These are phyloP conservation scores for Pyrenopolyporus hunteri DNA, from an alignment of 495 filamentous ascomycete species.

Conservation along the genomic window DNA sequence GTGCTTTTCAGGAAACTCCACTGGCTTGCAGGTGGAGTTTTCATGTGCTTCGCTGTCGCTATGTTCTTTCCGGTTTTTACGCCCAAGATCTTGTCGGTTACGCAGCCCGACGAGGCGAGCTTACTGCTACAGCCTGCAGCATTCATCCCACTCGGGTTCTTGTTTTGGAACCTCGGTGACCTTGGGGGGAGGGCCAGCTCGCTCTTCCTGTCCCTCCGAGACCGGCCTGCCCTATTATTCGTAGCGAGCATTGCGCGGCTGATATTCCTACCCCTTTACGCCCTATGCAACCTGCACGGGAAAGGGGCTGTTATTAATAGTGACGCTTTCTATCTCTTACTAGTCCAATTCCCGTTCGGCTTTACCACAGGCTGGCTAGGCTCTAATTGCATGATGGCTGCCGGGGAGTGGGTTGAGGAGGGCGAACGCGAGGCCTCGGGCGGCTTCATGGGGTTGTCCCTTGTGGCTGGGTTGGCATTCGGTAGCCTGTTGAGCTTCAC, in stretches of 20 bases:
- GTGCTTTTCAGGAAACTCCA: conserved; percentile 74
- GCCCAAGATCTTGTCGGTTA: conserved; percentile 74
- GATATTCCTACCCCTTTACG: conserved; percentile 81
- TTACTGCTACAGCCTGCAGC: conserved; percentile 71
- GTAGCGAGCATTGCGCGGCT: conserved; percentile 65
- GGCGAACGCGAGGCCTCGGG: conserved; percentile 87
- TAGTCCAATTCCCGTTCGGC: conserved; percentile 86
- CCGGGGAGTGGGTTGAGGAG: conserved; percentile 75
- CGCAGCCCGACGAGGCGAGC: conserved; percentile 50
- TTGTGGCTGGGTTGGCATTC: conserved; percentile 80
- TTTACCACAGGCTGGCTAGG: conserved; percentile 85
- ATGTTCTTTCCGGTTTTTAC: conserved; percentile 98
- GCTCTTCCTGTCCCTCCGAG: conserved; percentile 63
- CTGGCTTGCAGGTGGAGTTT: conserved; percentile 72
- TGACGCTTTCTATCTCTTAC: conserved; percentile 84
- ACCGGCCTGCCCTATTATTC: conserved; percentile 69
- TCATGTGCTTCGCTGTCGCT: conserved; percentile 78
- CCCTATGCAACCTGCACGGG: conserved; percentile 83
- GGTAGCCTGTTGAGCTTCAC: conserved; percentile 91
- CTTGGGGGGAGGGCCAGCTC: conserved; percentile 73
- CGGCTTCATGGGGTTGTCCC: conserved; percentile 89
- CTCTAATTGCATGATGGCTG: conserved; percentile 88
- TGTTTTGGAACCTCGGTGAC: conserved; percentile 95
- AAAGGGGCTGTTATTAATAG: conserved; percentile 71
- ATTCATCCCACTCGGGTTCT: conserved; percentile 89